phyloP scores from a whole-genome alignment of 139 green algal species.

The Micractinium sp. region DNA sequence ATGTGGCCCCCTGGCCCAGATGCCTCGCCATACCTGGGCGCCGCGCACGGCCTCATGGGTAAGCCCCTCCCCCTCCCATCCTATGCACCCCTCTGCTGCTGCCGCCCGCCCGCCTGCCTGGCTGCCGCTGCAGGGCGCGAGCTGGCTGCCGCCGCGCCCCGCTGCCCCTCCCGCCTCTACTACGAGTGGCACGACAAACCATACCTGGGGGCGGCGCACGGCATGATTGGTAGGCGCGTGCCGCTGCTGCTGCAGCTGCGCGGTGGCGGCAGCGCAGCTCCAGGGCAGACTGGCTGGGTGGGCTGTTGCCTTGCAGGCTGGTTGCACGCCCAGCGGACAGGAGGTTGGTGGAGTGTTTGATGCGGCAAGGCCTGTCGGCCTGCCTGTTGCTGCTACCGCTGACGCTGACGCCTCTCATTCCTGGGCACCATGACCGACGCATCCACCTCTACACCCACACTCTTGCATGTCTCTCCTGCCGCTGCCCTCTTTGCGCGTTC shows the following conservation, averaged over 20 bases:
- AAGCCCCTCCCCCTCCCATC: neutral
- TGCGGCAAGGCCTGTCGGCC: no score
- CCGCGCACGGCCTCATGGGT: slow-evolving; percentile 29
- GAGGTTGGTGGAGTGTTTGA: no score
- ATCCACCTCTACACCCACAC: neutral
- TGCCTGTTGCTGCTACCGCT: no score
- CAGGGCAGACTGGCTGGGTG: neutral
- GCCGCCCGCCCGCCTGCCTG: no score
- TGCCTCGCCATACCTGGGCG: slow-evolving; percentile 23
- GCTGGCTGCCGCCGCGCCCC: neutral
- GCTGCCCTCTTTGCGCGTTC: neutral
- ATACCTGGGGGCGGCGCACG: slow-evolving; percentile 54
- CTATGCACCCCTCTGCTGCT: neutral
- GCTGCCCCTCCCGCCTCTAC: slow-evolving; percentile 21
- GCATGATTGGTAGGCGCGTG: slow-evolving; percentile 28
- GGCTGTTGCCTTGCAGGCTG: neutral
- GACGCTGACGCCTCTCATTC: no score
- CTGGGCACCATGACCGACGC: neutral
- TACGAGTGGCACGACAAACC: slow-evolving; percentile 34
- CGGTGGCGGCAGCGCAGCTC: no score
- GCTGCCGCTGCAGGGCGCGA: neutral
- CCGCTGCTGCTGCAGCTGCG: no score
- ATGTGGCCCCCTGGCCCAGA: slow-evolving; percentile 19
- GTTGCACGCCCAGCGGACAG: neutral
- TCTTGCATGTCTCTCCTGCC: neutral